These are phyloP conservation scores for Chlorokybus atmophyticus DNA, from an alignment of 139 green algal genomes.

Conservation along the genomic window DNA sequence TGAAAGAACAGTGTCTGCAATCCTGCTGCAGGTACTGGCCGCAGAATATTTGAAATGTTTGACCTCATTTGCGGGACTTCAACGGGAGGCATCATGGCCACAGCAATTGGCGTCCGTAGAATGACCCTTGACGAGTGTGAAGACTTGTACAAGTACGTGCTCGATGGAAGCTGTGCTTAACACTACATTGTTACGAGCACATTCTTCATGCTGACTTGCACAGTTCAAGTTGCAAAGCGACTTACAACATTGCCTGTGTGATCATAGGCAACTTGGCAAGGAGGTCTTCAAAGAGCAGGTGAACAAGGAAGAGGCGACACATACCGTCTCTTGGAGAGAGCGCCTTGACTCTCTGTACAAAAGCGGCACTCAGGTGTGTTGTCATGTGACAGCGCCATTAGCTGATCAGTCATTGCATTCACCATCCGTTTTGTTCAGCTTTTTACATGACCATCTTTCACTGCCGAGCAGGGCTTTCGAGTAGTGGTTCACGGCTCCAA, in stretches of 20 bases:
- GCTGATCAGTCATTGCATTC: no score
- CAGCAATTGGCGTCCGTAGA: constrained; percentile 51
- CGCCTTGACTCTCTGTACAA: constrained; percentile 43
- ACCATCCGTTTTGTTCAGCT: no score
- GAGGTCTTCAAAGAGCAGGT: constrained; percentile 12
- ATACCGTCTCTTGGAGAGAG: constrained; percentile 31
- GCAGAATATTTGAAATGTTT: constrained; percentile 64
- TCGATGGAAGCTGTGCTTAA: no score
- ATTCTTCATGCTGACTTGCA: no score
- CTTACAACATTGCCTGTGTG: neutral
- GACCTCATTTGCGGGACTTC: constrained; percentile 68
- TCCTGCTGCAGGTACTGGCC: constrained; percentile 37
- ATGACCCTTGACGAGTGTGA: constrained; percentile 64
- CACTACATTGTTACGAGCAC: no score
- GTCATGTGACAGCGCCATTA: no score
- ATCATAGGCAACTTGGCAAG: constrained; percentile 6
- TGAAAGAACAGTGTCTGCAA: no score
- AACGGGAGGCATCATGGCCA: constrained; percentile 70
- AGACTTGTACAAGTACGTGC: constrained; percentile 67
- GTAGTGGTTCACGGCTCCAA: constrained; percentile 67
- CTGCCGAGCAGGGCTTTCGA: constrained; percentile 43
- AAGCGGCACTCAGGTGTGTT: constrained; percentile 39
- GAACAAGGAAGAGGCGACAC: constrained; percentile 2
- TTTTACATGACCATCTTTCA: no score
- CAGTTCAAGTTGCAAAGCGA: constrained; percentile 3